phyloP scores from a whole-genome alignment of 768 basidiomycete species.

The Lentinula detonsa region DNA sequence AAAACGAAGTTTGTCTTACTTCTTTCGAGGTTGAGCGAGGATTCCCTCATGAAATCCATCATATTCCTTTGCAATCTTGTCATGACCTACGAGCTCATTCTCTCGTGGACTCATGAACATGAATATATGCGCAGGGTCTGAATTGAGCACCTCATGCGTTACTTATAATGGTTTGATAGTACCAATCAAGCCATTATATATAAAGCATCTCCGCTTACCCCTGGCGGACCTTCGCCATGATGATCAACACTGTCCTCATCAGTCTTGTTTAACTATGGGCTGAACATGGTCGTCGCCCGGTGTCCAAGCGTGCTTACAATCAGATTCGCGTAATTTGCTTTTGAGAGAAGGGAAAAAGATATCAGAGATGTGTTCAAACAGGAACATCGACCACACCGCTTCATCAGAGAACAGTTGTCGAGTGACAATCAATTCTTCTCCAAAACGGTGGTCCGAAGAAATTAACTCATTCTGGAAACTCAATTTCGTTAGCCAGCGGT shows the following conservation, averaged over 20 bases:
- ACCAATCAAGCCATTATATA: too few species aligned
- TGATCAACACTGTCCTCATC: constrained; percentile 11
- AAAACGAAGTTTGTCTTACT: too few species aligned
- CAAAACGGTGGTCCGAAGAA: constrained; percentile 57
- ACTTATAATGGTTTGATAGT: too few species aligned
- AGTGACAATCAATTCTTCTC: constrained; percentile 51
- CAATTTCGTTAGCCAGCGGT: constrained; percentile 33
- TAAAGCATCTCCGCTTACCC: too few species aligned
- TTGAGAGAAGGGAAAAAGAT: constrained; percentile 41
- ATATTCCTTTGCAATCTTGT: too few species aligned
- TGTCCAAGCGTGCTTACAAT: constrained; percentile 62
- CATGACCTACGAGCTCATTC: too few species aligned
- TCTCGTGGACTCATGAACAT: too few species aligned
- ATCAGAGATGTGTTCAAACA: constrained; percentile 42
- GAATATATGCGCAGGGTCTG: too few species aligned
- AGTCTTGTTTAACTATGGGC: constrained; percentile 28
- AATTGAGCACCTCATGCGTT: too few species aligned
- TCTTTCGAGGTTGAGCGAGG: too few species aligned
- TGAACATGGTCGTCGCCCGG: constrained; percentile 58
- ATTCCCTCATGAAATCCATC: too few species aligned
- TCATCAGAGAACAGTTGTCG: constrained; percentile 57
- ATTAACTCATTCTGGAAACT: constrained; percentile 47
- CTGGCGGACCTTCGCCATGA: constrained; percentile 17
- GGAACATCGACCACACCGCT: constrained; percentile 44
- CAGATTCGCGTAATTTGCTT: constrained; percentile 53